Base-by-base conservation (phyloP, 2,329 filamentous ascomycete species). In the Talaromyces sp. region DNA sequence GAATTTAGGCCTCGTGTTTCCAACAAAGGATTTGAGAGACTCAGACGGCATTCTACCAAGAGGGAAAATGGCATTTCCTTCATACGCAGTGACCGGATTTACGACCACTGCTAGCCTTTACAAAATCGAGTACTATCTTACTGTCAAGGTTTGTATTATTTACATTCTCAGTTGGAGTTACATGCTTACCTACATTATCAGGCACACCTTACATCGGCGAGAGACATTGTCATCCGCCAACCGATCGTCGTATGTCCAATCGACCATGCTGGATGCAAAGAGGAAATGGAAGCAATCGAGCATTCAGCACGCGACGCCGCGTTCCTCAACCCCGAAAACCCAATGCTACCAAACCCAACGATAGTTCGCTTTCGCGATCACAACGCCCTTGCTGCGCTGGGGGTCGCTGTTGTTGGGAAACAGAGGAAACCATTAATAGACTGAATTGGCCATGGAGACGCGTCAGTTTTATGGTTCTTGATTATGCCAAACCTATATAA, bases 251-350 rank as follows among this genome's bases (percentile, higher is more conserved):
- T 98, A 57, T 98, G 93, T 70, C 93, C 95, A 0, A 86, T 97
- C 64, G 95, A 99, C 71, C 92, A 97, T 71, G 91, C 96, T 67
- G 91, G 89, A 17, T 99, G 95, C 78, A 97, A 96, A 75, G 93
- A 97, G 73, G 95, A 98, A 78, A 97, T 99, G 92, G 93, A 96
- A 70, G 93, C 93, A 42, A 98, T 99, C 65, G 93, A 97, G 72
- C 92, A 96, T 76, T 91, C 95, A 0, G 95, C 95, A 51, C 93
- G 93, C 75, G 93, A 98, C 68, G 93, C 95, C 1, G 89, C 91
- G 17, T 87, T 90, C 64, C 88, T 98, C 63, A 92, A 93, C 67
- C 89, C 89, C 0, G 91, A 96, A 64, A 95, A 95, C 69, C 95
- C 93, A 0, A 93, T 96, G 88, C 78, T 97, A n/a, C 93, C 95